phyloP scores from a whole-genome alignment of 176 grass and related monocot species.

The Tuctoria greenei region DNA sequence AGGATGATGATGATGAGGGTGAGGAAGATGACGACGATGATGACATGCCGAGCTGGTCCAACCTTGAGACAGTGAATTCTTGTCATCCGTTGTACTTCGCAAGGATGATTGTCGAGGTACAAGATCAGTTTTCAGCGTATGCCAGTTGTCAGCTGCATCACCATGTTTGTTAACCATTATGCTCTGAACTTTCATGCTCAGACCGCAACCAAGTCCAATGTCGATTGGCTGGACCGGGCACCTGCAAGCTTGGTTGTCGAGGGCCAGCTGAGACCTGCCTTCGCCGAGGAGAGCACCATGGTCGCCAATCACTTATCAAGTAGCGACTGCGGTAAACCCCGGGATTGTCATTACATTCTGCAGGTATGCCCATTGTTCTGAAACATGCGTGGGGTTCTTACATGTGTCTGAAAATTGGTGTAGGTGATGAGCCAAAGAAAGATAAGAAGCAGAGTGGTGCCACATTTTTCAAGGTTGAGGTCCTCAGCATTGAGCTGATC shows the following conservation, averaged over 20 bases:
- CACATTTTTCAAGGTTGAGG: conserved; percentile 82
- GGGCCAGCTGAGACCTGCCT: conserved; percentile 80
- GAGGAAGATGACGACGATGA: conserved; percentile 32
- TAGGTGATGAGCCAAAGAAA: conserved; percentile 50
- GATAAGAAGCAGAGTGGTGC: conserved; percentile 52
- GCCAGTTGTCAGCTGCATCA: too few relatives aligned
- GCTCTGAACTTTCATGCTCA: conserved; percentile 21
- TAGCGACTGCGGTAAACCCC: conserved; percentile 9
- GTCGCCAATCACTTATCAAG: conserved; percentile 53
- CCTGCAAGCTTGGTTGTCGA: conserved; percentile 77
- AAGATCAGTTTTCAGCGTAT: background rate
- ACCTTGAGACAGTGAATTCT: conserved; percentile 78
- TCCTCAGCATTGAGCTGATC: conserved; percentile 78
- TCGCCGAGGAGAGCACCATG: conserved; percentile 73
- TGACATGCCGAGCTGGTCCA: conserved; percentile 59
- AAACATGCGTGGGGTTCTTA: conserved; percentile 1
- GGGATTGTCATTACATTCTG: conserved; percentile 1
- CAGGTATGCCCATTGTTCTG: background rate
- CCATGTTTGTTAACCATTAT: background rate
- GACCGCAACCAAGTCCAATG: conserved; percentile 49
- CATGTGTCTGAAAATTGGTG: conserved; percentile 21
- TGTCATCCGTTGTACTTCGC: conserved; percentile 84
- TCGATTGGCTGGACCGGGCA: conserved; percentile 87
- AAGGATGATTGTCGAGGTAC: conserved; percentile 73
- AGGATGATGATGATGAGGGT: conserved; percentile 22